Conservation (phyloP, 331 rosid species). For the Stylosanthes scabra region DNA sequence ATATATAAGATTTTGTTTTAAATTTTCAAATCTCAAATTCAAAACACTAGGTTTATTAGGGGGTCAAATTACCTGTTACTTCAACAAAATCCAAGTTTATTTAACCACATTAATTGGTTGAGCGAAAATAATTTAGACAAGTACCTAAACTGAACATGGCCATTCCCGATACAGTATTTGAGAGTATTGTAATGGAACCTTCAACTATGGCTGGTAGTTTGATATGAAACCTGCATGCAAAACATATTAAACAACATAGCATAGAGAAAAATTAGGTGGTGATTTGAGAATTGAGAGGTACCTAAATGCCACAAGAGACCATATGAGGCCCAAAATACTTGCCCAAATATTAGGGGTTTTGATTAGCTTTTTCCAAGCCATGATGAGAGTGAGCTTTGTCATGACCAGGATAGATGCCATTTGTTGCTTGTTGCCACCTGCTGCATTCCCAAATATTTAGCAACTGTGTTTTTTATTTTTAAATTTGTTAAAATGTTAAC, state of each 20-base stretch:
- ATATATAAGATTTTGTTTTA: too few relatives aligned
- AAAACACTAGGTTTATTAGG: too few relatives aligned
- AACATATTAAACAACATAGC: too few relatives aligned
- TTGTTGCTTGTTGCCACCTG: slow-evolving; percentile 56
- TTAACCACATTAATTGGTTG: too few relatives aligned
- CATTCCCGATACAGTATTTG: slow-evolving; percentile 82
- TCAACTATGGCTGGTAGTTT: slow-evolving; percentile 67
- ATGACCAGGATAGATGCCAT: slow-evolving; percentile 66
- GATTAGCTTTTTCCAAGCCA: slow-evolving; percentile 80
- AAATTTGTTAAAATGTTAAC: too few relatives aligned
- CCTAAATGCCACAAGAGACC: slow-evolving; percentile 77
- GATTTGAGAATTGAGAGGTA: background rate
- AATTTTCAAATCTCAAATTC: too few relatives aligned
- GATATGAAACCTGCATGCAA: slow-evolving; percentile 53
- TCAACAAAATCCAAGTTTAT: too few relatives aligned
- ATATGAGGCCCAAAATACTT: slow-evolving; percentile 55
- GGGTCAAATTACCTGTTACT: too few relatives aligned
- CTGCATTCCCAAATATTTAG: background rate
- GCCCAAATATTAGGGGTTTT: slow-evolving; percentile 75
- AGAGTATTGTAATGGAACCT: slow-evolving; percentile 66
- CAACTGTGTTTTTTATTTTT: too few relatives aligned
- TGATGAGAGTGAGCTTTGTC: slow-evolving; percentile 66
- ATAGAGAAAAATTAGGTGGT: too few relatives aligned
- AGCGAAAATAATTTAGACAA: too few relatives aligned
- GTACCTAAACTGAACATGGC: slow-evolving; percentile 88